Conservation (phyloP, 768 basidiomycete genomes). For the Clitopilus passeckerianus region DNA sequence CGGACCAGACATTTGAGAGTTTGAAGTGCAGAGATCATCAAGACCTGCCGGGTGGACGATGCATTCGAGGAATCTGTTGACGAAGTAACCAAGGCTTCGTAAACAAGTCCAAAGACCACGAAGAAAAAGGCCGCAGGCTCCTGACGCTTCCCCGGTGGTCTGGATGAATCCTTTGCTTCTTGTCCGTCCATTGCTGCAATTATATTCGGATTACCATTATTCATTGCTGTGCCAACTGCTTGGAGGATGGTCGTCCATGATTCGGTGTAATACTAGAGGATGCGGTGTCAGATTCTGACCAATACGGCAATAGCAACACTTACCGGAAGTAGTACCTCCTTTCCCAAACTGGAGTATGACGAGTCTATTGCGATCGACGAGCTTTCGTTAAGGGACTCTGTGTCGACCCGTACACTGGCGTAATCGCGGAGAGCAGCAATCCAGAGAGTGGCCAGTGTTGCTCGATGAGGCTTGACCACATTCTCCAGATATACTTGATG, state of each 20-base stretch:
- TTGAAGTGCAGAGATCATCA: slow-evolving; percentile 61
- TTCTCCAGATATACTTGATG: slow-evolving; percentile 72
- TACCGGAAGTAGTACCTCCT: slow-evolving; percentile 89
- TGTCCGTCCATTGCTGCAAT: slow-evolving; percentile 80
- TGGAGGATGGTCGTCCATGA: slow-evolving; percentile 82
- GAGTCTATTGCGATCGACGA: slow-evolving; percentile 74
- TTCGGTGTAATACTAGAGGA: slow-evolving; percentile 74
- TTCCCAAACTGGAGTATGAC: slow-evolving; percentile 82
- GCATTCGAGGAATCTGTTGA: slow-evolving; percentile 51
- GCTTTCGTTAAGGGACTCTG: slow-evolving; percentile 76
- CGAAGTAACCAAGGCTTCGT: slow-evolving; percentile 73
- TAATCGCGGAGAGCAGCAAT: slow-evolving; percentile 87
- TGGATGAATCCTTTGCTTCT: slow-evolving; percentile 30
- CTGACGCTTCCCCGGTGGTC: slow-evolving; percentile 25
- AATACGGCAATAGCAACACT: slow-evolving; percentile 19
- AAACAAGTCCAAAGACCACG: slow-evolving; percentile 89
- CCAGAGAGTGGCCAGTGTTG: slow-evolving; percentile 79
- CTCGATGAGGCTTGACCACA: slow-evolving; percentile 78
- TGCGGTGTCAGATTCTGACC: too few species aligned
- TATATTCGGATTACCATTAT: slow-evolving; percentile 58
- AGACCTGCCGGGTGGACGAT: slow-evolving; percentile 34
- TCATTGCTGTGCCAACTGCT: slow-evolving; percentile 81
- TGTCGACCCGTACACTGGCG: slow-evolving; percentile 84
- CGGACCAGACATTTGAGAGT: slow-evolving; percentile 78
- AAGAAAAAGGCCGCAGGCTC: slow-evolving; percentile 85